Conservation (phyloP, 352 stramenopile species). For the Globisporangium abappressorium region DNA sequence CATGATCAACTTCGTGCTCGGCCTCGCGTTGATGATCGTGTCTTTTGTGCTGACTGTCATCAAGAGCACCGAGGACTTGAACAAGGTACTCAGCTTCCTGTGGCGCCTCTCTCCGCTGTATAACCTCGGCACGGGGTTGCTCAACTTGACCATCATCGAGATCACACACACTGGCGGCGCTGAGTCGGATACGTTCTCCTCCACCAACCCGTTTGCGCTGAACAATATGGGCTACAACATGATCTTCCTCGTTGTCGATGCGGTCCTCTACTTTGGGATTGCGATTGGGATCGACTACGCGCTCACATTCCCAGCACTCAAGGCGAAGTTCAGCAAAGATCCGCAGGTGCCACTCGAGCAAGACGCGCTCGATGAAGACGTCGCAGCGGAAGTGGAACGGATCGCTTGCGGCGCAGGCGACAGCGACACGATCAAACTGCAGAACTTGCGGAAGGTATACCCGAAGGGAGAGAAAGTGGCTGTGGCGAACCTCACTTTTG, state of each 20-base stretch:
- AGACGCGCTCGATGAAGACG: conserved; percentile 45
- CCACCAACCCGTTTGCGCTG: conserved; percentile 28
- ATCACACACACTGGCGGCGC: conserved; percentile 20
- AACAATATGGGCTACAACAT: conserved; percentile 32
- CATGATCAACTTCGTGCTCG: conserved; percentile 60
- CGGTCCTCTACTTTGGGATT: conserved; percentile 21
- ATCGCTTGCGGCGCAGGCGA: conserved; percentile 29
- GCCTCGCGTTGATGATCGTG: conserved; percentile 54
- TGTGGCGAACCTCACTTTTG: conserved; percentile 75
- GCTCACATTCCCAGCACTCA: conserved; percentile 63
- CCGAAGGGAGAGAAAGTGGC: conserved; percentile 60
- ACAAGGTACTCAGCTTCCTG: conserved; percentile 47
- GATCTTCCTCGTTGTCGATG: conserved; percentile 27
- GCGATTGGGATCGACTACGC: conserved; percentile 52
- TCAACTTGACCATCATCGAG: conserved; percentile 31
- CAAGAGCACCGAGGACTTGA: conserved; percentile 23
- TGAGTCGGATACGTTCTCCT: conserved; percentile 9
- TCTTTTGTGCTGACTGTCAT: conserved; percentile 39
- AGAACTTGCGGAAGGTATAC: conserved; percentile 42
- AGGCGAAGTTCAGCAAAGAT: conserved; percentile 51
- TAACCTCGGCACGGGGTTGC: conserved; percentile 47
- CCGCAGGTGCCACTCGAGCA: conserved; percentile 36
- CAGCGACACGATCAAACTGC: conserved; percentile 34
- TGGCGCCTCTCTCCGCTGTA: conserved; percentile 60
- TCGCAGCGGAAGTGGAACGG: conserved; percentile 33